A percentile compares a stretch with the other conserved stretches of the same genome.
Conservation (phyloP, 2,329 filamentous ascomycete species). For the Nemania sp. region DNA sequence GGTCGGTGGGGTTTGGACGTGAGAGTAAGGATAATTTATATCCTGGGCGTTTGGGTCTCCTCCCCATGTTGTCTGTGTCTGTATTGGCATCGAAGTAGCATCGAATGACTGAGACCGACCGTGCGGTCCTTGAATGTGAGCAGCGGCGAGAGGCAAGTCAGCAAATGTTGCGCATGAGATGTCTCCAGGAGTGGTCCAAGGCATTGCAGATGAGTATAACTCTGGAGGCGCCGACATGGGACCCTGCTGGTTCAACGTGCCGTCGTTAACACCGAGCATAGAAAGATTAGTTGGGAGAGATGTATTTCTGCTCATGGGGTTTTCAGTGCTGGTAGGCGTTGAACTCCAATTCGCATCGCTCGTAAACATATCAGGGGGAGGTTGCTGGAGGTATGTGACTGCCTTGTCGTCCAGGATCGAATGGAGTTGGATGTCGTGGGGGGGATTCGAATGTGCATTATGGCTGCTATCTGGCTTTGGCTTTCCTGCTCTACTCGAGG, state of each 20-base stretch:
- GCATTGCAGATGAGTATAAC: slow-evolving; percentile 54
- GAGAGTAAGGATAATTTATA: slow-evolving; percentile 51
- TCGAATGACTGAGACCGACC: slow-evolving; percentile 55
- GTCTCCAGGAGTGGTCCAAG: slow-evolving; percentile 57
- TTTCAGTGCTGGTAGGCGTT: slow-evolving; percentile 53
- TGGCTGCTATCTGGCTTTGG: slow-evolving; percentile 55
- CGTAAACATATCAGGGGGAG: slow-evolving; percentile 51
- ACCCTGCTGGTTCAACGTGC: slow-evolving; percentile 41
- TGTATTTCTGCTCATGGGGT: slow-evolving; percentile 51
- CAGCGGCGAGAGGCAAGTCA: slow-evolving; percentile 50
- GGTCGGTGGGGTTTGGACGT: slow-evolving; percentile 53
- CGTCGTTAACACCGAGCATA: slow-evolving; percentile 48
- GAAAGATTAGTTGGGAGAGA: slow-evolving; percentile 53
- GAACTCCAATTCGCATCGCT: slow-evolving; percentile 56
- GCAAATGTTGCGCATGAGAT: slow-evolving; percentile 50
- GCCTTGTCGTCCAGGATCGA: slow-evolving; percentile 47
- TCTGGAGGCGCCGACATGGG: slow-evolving; percentile 48
- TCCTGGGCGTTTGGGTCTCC: slow-evolving; percentile 49
- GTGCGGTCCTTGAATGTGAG: slow-evolving; percentile 47
- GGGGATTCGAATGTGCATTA: slow-evolving; percentile 32
- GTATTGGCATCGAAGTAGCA: slow-evolving; percentile 47
- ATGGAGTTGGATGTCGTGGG: slow-evolving; percentile 43
- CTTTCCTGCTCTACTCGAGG: slow-evolving; percentile 64
- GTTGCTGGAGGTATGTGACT: slow-evolving; percentile 49
- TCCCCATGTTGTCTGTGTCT: slow-evolving; percentile 45